Percentiles rank a stretch among this genome's conserved stretches.
Evolutionary conservation across 176 grass and related monocot genomes (phyloP).

Genomic region (Cenchrus purpureus): DNA sequence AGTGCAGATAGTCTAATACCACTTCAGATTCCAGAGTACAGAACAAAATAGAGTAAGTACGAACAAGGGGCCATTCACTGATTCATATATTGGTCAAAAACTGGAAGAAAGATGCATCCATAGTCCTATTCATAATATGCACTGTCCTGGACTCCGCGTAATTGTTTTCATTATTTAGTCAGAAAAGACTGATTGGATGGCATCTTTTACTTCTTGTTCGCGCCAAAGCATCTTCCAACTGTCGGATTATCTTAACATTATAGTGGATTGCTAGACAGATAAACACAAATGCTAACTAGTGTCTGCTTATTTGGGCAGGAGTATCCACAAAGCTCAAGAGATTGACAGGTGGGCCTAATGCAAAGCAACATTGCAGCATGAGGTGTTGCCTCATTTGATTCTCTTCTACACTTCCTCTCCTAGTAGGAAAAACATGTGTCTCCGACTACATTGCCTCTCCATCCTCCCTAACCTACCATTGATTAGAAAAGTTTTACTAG

Average conservation of each 20-base stretch:
- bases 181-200: background rate
- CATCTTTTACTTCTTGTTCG: background rate
- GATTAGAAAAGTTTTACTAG: background rate
- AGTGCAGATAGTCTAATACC: background rate
- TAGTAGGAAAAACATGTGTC: background rate
- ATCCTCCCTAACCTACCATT: background rate
- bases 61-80: background rate
- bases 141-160: background rate
- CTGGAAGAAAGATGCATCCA: background rate
- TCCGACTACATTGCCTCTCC: background rate
- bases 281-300: background rate
- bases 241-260: background rate
- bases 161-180: background rate
- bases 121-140: background rate
- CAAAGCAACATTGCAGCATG: background rate
- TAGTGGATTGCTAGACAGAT: background rate
- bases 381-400: background rate
- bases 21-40: background rate
- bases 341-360: background rate
- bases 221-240: background rate
- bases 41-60: background rate
- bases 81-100: background rate
- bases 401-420: background rate
- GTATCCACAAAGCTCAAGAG: background rate
- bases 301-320: background rate